Base-by-base conservation (phyloP, 768 basidiomycete genomes). In the Collybiopsis confluens region DNA sequence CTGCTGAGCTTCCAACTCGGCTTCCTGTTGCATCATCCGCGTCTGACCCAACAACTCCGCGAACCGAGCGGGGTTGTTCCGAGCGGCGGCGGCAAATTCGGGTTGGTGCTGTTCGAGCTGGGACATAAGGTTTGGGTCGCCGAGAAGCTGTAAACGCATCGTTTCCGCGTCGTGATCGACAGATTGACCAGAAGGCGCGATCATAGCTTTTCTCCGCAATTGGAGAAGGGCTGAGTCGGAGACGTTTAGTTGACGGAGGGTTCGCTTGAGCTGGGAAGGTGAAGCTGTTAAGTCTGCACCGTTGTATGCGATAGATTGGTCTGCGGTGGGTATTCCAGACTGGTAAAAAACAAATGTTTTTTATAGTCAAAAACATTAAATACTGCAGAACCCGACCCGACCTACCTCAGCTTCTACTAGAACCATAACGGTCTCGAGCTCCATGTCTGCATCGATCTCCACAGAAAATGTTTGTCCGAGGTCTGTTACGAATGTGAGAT, bases 381-480 rank as follows among this genome's bases (percentile, higher is more conserved):
- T n/a, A n/a, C n/a, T n/a, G n/a, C n/a, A n/a, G n/a, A n/a, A n/a
- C n/a, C n/a, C n/a, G n/a, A n/a, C n/a, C n/a, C n/a, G n/a, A n/a
- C n/a, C n/a, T n/a, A n/a, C 96, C 82, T 98, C 95, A 0, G 88
- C 95, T 70, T 97, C 93, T n/a, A 97, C 77, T 51, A 98, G 75
- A 11, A 92, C 96, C 80, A 88, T 88, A 35, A 98, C 85, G 66
- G 95, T 89, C 74, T 92, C 90, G 26, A 98, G 80, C 67, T 91
- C 85, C 90, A 98, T 94, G 50, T 78, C 79, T 1, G 90, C 80
- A 70, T 94, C 92, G 60, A 97, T 91, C 64, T 98, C 95, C 47
- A 96, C 72, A 37, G 70, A 62, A 60, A 80, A 89, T 1, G 76
- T 72, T 53, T 84, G 74, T 7, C 88, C 88, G 20, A 78, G 57